Evolutionary conservation across 2,329 filamentous ascomycete genomes (phyloP).

Genomic region (Paecilomyces sp.): DNA sequence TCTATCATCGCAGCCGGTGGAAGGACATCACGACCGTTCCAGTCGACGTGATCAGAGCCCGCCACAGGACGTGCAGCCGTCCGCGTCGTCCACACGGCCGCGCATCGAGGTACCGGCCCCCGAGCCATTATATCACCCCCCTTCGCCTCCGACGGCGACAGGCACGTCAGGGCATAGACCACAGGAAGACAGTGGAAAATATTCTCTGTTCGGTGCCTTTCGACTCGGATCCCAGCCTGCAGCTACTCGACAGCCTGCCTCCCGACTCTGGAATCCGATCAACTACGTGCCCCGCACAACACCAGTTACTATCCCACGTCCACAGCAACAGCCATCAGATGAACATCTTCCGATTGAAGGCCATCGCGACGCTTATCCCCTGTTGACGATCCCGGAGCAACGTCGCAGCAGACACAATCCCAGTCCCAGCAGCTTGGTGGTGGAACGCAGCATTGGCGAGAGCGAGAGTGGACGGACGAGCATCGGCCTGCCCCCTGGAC

Average conservation of each 20-base stretch:
- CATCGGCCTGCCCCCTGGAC: conserved; percentile 43
- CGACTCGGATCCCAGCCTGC: conserved; percentile 3
- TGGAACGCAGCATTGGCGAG: conserved; percentile 41
- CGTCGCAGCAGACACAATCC: conserved; percentile 47
- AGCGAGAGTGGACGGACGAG: conserved; percentile 45
- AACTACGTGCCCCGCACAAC: conserved; percentile 53
- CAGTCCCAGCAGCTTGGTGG: conserved; percentile 38
- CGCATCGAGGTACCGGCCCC: conserved; percentile 1
- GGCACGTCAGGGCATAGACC: conserved; percentile 1
- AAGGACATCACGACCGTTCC: conserved; percentile 15
- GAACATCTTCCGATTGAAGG: conserved; percentile 26
- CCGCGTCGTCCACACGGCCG: conserved; percentile 1
- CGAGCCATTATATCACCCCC: conserved; percentile 5
- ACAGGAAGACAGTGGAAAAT: conserved; percentile 2
- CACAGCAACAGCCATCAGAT: conserved; percentile 18
- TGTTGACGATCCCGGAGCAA: conserved; percentile 52
- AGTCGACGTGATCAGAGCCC: neutral
- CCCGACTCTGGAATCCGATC: conserved; percentile 54
- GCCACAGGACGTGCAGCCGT: neutral
- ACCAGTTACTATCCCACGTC: conserved; percentile 36
- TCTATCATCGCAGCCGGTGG: conserved; percentile 32
- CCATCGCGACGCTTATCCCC: conserved; percentile 46
- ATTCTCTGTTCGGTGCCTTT: conserved; percentile 8
- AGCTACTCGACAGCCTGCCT: conserved; percentile 32
- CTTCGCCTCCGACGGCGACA: conserved; percentile 5